Conservation (phyloP, 495 filamentous ascomycete genomes). For the Penicillium herquei region DNA sequence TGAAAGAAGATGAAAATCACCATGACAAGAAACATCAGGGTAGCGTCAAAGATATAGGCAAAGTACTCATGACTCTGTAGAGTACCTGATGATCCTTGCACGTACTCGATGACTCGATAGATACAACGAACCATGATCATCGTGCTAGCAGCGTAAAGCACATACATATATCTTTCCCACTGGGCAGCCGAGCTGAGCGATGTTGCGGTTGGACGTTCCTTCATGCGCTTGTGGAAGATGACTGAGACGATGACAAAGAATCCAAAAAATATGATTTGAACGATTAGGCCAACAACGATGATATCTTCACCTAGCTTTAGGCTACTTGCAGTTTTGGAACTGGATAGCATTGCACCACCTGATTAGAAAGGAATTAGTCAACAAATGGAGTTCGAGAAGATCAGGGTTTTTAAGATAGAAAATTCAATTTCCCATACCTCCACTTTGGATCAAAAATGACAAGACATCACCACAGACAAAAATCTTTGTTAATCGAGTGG, state of each 20-base stretch:
- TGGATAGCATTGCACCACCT: constrained; percentile 25
- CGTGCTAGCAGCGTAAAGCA: constrained; percentile 49
- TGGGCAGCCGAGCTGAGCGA: constrained; percentile 11
- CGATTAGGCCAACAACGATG: constrained; percentile 42
- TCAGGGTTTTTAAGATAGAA: background rate
- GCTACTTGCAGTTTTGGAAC: constrained; percentile 17
- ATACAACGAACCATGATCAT: constrained; percentile 62
- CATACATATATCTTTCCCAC: constrained; percentile 48
- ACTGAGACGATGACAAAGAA: constrained; percentile 39
- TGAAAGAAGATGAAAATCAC: constrained; percentile 3
- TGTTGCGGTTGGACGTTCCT: constrained; percentile 18
- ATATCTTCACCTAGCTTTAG: constrained; percentile 42
- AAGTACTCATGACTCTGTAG: constrained; percentile 53
- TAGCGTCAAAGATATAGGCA: constrained; percentile 50
- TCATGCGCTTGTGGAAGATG: constrained; percentile 38
- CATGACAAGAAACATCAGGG: constrained; percentile 12
- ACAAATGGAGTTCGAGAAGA: no score
- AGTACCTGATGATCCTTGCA: constrained; percentile 51
- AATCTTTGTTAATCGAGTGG: constrained; percentile 47
- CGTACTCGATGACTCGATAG: constrained; percentile 62
- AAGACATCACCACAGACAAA: constrained; percentile 37
- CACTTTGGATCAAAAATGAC: constrained; percentile 38
- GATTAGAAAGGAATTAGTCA: background rate
- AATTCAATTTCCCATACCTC: constrained; percentile 10
- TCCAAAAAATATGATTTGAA: constrained; percentile 46